Base-by-base conservation (phyloP, 139 green algal species). In the Penium margaritaceum region DNA sequence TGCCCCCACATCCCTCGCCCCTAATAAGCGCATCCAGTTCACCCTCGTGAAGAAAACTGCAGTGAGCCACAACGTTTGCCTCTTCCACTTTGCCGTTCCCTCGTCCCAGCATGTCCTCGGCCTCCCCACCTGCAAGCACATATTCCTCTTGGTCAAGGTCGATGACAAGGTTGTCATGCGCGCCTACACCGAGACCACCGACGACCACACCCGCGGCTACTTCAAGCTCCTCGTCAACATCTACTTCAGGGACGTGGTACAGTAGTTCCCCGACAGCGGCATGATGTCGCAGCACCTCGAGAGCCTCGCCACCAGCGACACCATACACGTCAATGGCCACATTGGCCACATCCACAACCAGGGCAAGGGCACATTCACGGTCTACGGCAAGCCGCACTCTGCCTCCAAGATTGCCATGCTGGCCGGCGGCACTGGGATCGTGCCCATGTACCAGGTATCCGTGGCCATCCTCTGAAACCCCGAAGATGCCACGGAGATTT, bases 191-290 rank as follows among this genome's bases (percentile, higher is more conserved):
- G 94, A 94, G 37, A 92, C 87, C 51, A 72, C 33, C 53, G 47
- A 60, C 17, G 86, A 95, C 37, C 86, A 95, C 37, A 51, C 38
- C 35, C 43, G 89, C 5, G 94, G 94, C 1, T 86, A 93, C 72
- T 91, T 99, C 60, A 94, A 98, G 78, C 86, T 99, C 63, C 88
- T 99, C 6, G 86, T 99, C 72, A 98, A 97, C 88, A 30, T 80
- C 34, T 88, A 88, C 79, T 85, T 82, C 33, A 74, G 61, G 43
- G 88, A 89, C 74, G 83, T 91, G 77, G 88, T 97, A 83, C 90
- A 90, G 2, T 75, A 84, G 12, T 97, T 96, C 83, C 92, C 94
- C 0, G 79, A 89, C 3, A 91, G 92, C 36, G 89, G 92, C 77
- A 89, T 94, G 80, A 83, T 93, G 82, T 83, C 68, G 6, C 87